These are phyloP conservation scores for Pochonia chlamydosporia DNA, from an alignment of 2,329 filamentous ascomycete species.

Conservation along the genomic window DNA sequence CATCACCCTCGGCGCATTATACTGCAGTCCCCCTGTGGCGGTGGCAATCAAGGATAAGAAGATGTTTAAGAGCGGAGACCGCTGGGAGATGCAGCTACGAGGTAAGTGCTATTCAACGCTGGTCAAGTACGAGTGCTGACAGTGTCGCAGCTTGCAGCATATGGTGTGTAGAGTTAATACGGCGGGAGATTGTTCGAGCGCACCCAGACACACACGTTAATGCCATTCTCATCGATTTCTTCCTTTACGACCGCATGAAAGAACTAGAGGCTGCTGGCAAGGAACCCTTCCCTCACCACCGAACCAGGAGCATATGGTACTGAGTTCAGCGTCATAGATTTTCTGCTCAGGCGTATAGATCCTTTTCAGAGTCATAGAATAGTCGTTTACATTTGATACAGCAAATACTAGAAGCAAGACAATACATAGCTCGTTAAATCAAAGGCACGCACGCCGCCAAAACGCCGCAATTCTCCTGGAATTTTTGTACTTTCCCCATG, in stretches of 20 bases:
- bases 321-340: slow-evolving; percentile 29
- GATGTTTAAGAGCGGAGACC: slow-evolving; percentile 63
- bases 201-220: slow-evolving; percentile 72
- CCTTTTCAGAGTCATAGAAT: not conserved
- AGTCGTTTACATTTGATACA: not conserved
- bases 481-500: slow-evolving; percentile 12
- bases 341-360: not conserved
- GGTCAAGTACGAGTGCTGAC: not conserved
- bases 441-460: slow-evolving; percentile 13
- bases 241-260: slow-evolving; percentile 92
- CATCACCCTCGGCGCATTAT: slow-evolving; percentile 72
- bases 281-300: slow-evolving; percentile 67
- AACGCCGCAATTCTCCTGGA: slow-evolving; percentile 9
- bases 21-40: slow-evolving; percentile 76
- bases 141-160: slow-evolving; percentile 69
- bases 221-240: slow-evolving; percentile 93
- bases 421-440: not conserved
- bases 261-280: slow-evolving; percentile 61
- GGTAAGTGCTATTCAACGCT: slow-evolving; percentile 39
- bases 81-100: slow-evolving; percentile 82
- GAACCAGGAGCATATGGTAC: slow-evolving; percentile 94
- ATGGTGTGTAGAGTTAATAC: slow-evolving; percentile 89
- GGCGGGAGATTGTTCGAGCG: slow-evolving; percentile 67
- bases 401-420: not conserved
- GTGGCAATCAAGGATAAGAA: slow-evolving; percentile 60